These are phyloP conservation scores for Phytophthora agathidicida DNA, from an alignment of 352 stramenopile species.

Conservation along the genomic window DNA sequence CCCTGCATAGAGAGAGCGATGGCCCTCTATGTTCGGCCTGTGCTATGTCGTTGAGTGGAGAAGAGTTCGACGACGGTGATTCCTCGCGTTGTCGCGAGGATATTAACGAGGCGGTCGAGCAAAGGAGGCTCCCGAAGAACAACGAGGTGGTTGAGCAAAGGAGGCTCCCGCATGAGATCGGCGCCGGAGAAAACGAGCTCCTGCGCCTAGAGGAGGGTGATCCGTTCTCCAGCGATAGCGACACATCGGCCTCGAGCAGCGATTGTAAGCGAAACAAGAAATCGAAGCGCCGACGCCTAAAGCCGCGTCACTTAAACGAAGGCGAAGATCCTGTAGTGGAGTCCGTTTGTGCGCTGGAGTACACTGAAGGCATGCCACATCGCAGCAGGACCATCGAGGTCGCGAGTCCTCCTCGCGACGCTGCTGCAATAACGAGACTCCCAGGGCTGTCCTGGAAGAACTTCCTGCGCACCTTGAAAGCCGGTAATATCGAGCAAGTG, in stretches of 20 bases:
- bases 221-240: no score
- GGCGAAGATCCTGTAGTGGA: no score
- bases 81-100: background rate
- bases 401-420: constrained; percentile 6
- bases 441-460: constrained; percentile 5
- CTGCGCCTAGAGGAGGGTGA: no score
- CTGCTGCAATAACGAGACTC: background rate
- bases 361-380: background rate
- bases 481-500: no score
- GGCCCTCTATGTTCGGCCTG: constrained; percentile 12
- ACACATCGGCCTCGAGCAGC: no score
- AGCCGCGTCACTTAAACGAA: no score
- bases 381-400: background rate
- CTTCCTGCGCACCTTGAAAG: no score
- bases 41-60: background rate
- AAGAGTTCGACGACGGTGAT: no score
- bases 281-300: no score
- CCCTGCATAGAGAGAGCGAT: constrained; percentile 15
- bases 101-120: constrained; percentile 2
- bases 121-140: background rate
- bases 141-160: background rate
- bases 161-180: background rate
- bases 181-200: background rate
- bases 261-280: no score
- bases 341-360: no score